phyloP scores from a whole-genome alignment of 257 asterid genomes.

The Thymus quinquecostatus region DNA sequence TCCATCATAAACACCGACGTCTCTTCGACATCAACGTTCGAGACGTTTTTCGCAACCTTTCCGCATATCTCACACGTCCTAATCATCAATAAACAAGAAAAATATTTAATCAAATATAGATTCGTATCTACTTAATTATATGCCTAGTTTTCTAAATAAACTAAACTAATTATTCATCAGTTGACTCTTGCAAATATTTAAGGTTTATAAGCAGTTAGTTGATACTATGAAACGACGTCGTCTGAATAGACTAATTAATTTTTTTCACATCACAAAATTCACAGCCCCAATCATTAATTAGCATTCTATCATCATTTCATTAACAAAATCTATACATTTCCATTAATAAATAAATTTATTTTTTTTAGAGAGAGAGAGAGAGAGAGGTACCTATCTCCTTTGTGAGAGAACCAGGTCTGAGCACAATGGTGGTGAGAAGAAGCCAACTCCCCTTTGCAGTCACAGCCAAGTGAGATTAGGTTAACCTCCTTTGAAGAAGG shows the following conservation, averaged over 20 bases:
- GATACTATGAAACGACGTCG: too few species aligned
- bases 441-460: constrained; percentile 57
- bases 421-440: constrained; percentile 54
- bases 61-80: constrained; percentile 68
- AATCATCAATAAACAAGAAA: background rate
- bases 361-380: too few species aligned
- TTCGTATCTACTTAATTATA: too few species aligned
- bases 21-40: constrained; percentile 5
- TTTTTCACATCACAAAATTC: background rate
- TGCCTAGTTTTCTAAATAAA: background rate
- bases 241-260: too few species aligned
- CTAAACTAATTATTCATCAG: too few species aligned
- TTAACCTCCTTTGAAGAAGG: constrained; percentile 5
- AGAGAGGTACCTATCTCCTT: constrained; percentile 49
- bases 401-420: constrained; percentile 51
- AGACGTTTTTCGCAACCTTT: constrained; percentile 41
- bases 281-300: background rate
- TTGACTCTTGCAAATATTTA: background rate
- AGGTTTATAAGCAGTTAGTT: background rate
- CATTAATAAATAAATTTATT: too few species aligned
- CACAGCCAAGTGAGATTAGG: constrained; percentile 50
- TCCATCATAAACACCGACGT: constrained; percentile 45
- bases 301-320: too few species aligned
- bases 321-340: too few species aligned
- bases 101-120: too few species aligned